phyloP scores from a whole-genome alignment of 345 rosid species.

The Eucalyptus marginata region DNA sequence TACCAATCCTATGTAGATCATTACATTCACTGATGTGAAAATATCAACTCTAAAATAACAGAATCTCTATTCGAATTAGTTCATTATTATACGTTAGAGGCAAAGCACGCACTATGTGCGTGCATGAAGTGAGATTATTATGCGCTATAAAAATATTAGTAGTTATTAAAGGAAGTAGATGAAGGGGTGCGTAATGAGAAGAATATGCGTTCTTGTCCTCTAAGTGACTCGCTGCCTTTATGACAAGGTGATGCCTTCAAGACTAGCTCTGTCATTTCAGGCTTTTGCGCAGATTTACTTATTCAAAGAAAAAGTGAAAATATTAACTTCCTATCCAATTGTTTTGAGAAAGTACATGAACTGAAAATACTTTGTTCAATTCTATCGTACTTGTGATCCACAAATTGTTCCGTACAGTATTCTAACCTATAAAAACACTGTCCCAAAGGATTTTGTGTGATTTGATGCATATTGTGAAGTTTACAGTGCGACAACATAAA shows the following conservation, averaged over 20 bases:
- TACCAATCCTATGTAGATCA: neutral
- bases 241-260: neutral
- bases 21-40: neutral
- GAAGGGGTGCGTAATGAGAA: neutral
- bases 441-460: neutral
- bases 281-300: neutral
- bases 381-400: neutral
- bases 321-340: too few relatives aligned
- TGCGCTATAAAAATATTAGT: neutral
- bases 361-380: too few relatives aligned
- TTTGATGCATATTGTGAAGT: neutral
- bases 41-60: neutral
- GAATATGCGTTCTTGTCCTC: neutral
- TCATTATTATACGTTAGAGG: neutral
- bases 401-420: neutral
- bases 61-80: neutral
- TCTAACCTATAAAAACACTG: neutral
- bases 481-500: accelerated
- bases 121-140: neutral
- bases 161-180: neutral
- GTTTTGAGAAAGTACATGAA: too few relatives aligned
- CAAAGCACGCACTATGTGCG: neutral
- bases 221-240: neutral
- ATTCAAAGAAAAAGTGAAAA: neutral
- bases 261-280: neutral